phyloP scores from a whole-genome alignment of 1,284 basidiomycete species.

The Bondarzewia mesenterica region DNA sequence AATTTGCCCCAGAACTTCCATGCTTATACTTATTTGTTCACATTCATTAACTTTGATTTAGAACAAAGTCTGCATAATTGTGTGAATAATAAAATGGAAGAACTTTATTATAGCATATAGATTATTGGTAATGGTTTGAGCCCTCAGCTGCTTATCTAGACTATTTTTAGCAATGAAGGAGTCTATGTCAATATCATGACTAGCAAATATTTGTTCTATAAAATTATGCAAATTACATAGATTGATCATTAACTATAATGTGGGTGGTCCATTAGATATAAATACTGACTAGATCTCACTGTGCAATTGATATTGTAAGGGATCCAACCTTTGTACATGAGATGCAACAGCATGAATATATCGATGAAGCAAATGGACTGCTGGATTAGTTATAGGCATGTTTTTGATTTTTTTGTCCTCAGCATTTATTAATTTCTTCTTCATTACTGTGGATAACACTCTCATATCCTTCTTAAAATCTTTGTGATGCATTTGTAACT shows the following conservation, averaged over 20 bases:
- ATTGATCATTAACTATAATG: constrained; percentile 22
- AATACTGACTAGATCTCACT: not conserved
- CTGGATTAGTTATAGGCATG: constrained; percentile 8
- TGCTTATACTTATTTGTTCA: constrained; percentile 10
- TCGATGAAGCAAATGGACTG: constrained; percentile 6
- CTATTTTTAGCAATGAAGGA: constrained; percentile 19
- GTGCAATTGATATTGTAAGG: too few relatives aligned
- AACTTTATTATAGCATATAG: constrained; percentile 30
- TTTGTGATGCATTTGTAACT: constrained; percentile 9
- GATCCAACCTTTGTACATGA: constrained; percentile 5
- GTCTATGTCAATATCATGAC: constrained; percentile 30
- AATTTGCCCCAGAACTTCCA: constrained; percentile 16
- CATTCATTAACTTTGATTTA: constrained; percentile 18
- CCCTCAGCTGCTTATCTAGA: constrained; percentile 18
- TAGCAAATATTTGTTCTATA: constrained; percentile 28
- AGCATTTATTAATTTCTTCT: constrained; percentile 9
- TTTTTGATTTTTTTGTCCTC: constrained; percentile 10
- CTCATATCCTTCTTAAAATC: constrained; percentile 9
- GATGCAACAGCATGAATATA: constrained; percentile 9
- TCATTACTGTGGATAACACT: constrained; percentile 10
- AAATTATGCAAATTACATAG: constrained; percentile 23
- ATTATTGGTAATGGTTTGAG: constrained; percentile 26
- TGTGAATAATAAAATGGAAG: constrained; percentile 29
- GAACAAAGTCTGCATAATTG: constrained; percentile 25
- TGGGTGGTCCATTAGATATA: not conserved